Base-by-base conservation (phyloP, 2,329 filamentous ascomycete genomes). In the Phialophora tarda region DNA sequence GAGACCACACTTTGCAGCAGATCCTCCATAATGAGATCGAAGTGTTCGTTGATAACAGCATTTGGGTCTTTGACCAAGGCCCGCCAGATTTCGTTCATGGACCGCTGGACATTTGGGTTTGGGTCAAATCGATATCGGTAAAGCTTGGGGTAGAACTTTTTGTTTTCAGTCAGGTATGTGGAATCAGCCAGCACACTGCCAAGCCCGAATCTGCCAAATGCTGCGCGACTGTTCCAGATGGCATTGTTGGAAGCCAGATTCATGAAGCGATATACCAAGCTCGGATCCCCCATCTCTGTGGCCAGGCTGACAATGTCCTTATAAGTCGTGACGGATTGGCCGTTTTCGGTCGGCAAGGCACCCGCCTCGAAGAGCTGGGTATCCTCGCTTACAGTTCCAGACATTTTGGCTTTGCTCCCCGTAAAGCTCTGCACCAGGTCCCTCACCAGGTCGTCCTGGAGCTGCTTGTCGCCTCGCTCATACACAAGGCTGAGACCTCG, bases 31-130 rank as follows among this genome's bases (percentile, higher is more conserved):
- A 99, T 98, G 8, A 87, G 87, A 70, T 96, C 90, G 74, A 98
- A 97, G 77, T 98, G 86, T 21, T 84, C 82, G 70, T 95, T 89
- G 51, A 98, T 86, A 0, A 91, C 91, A 0, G 85, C 83, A 21
- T 87, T 88, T 1, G 92, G 86, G 72, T 98, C 93, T 75, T 96
- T 96, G 62, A 98, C 93, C n/a, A 99, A 81, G 0, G 94, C 90
- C 73, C 91, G 93, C 95, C 95, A 99, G 71, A 99, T 98, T 69
- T 96, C 92, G 64, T 96, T 93, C 95, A 99, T 99, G 0, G 94
- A 97, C 56, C 89, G 86, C 76, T 94, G 92, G 12, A 98, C 95
- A 70, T 96, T 97, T 1, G 89, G 85, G 75, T 97, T 98, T 0
- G 95, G 95, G 77, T 99, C 95, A 68, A 98, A 98, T 58, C 93